These are phyloP conservation scores for Sporothrix brunneoviolacea DNA, from an alignment of 2,329 filamentous ascomycete species.

Conservation along the genomic window DNA sequence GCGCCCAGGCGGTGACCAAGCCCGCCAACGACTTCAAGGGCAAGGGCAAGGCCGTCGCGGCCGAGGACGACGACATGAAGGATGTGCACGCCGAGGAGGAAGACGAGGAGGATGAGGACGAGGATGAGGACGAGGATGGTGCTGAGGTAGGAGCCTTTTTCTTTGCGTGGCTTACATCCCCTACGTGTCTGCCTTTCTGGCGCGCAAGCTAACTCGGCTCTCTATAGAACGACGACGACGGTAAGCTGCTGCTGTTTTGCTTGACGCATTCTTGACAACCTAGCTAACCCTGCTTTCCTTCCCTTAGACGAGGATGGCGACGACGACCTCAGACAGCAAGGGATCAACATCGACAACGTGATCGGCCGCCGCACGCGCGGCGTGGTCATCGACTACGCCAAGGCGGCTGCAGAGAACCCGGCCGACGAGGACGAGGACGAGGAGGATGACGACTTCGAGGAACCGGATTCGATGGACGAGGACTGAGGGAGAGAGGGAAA, in stretches of 20 bases:
- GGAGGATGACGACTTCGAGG: conserved; percentile 62
- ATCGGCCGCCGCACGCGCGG: conserved; percentile 86
- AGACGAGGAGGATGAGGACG: conserved; percentile 65
- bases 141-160: conserved; percentile 27
- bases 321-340: conserved; percentile 77
- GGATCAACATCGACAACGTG: conserved; percentile 88
- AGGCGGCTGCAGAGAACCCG: conserved; percentile 74
- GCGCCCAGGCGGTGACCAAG: conserved; percentile 21
- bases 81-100: conserved; percentile 60
- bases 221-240: conserved; percentile 7
- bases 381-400: conserved; percentile 85
- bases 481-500: conserved; percentile 22
- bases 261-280: no score
- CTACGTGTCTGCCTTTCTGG: no score
- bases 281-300: no score
- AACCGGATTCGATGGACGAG: conserved; percentile 67
- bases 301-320: conserved; percentile 57
- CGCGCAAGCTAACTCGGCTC: neutral
- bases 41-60: conserved; percentile 72
- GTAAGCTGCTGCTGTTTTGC: no score
- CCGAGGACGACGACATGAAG: conserved; percentile 47
- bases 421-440: conserved; percentile 75
- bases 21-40: conserved; percentile 44
- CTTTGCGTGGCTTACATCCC: no score
- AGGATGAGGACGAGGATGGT: conserved; percentile 49